Evolutionary conservation across 1,139 yeast species (phyloP), one percentile per base, ranked within the genome.

Genomic region (Protomyces macrosporus): DNA sequence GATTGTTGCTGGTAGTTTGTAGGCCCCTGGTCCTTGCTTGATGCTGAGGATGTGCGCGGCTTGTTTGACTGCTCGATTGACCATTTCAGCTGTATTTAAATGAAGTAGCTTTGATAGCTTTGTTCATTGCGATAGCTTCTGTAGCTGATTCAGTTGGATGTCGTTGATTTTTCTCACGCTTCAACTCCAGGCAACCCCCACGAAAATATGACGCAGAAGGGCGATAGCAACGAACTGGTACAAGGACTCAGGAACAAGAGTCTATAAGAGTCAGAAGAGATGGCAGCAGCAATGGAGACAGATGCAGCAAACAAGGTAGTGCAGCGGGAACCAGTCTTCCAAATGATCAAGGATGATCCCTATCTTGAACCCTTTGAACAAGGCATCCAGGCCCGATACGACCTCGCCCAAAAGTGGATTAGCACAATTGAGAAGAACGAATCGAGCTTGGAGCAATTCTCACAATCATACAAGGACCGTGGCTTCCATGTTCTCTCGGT

Each of bases 361-460:
- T 91, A 93, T 89, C 80, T 93, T 67, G 85, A 85, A 71, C 97
- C 98, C 0, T 86, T 79, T 74, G 80, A 85, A n/a, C 79, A 78
- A 14, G 87, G 83, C 67, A 74, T 86, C 45, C 81, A 79, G 4
- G 80, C 82, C 63, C 77, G 90, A 67, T 76, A 84, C 64, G 75
- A 77, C 7, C 67, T 81, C 5, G 87, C 88, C 14, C 82, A 82
- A 68, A 80, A 82, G 58, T 87, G 90, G 84, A 72, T 76, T 34
- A 74, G 79, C 61, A 79, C 82, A 73, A 73, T 85, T 54, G 73
- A 75, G 45, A 68, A 71, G 30, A 72, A 72, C 34, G 86, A 83
- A 68, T 79, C 80, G 1, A 82, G 85, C 1, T 73, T 85, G 53
- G 71, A 73, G 48, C 69, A 78, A 52, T 84, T 85, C 74, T 80